Conservation (phyloP, 768 basidiomycete genomes). For the Roridomyces roridus region DNA sequence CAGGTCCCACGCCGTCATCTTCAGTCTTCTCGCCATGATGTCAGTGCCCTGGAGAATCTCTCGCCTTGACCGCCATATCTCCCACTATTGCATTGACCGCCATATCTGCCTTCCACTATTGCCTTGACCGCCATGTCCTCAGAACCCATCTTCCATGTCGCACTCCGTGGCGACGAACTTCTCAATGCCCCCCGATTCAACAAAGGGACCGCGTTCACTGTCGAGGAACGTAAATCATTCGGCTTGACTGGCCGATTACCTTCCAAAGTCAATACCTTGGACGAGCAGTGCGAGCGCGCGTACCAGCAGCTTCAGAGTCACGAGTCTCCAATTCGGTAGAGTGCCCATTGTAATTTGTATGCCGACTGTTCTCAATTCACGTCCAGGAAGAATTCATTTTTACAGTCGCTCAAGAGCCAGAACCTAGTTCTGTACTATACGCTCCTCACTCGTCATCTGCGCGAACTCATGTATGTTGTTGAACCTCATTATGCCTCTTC, state of each 20-base stretch:
- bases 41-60: no score
- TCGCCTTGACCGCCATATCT: no score
- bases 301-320: conserved; percentile 62
- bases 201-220: conserved; percentile 82
- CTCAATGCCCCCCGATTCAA: conserved; percentile 73
- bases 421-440: conserved; percentile 85
- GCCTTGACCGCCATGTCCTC: background rate
- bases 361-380: conserved; percentile 27
- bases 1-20: no score
- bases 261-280: conserved; percentile 63
- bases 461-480: conserved; percentile 54
- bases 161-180: conserved; percentile 66
- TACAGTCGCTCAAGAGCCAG: conserved; percentile 79
- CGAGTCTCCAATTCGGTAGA: conserved; percentile 34
- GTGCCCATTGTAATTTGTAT: background rate
- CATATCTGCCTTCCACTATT: no score
- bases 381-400: conserved; percentile 72
- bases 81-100: no score
- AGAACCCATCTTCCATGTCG: conserved; percentile 43
- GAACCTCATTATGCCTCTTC: background rate
- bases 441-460: conserved; percentile 61
- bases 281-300: conserved; percentile 78
- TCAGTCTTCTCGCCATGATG: no score
- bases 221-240: conserved; percentile 70
- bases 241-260: conserved; percentile 62